These are phyloP conservation scores for Adansonia rubrostipa DNA, from an alignment of 441 rosid genomes.

Conservation along the genomic window DNA sequence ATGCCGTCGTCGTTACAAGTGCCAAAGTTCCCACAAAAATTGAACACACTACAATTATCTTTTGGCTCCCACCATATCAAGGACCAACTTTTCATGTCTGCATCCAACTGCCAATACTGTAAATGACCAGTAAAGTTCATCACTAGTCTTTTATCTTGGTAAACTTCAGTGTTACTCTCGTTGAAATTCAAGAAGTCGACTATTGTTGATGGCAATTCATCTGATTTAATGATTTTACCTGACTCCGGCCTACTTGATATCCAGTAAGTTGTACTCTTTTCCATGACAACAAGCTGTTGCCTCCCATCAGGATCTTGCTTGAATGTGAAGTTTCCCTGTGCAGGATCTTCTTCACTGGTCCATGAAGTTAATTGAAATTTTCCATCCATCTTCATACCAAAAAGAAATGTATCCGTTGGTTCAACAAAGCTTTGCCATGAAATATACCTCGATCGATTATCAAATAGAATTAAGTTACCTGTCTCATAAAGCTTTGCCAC, in stretches of 20 bases:
- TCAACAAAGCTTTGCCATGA: conserved; percentile 68
- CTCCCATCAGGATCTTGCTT: conserved; percentile 39
- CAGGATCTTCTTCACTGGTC: conserved; percentile 51
- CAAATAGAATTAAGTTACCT: conserved; percentile 53
- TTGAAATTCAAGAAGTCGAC: neutral
- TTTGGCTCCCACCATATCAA: conserved; percentile 53
- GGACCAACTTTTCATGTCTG: conserved; percentile 41
- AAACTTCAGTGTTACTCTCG: neutral
- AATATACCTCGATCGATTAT: conserved; percentile 2
- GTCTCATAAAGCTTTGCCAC: conserved; percentile 46
- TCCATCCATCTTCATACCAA: conserved; percentile 63
- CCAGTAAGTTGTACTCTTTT: conserved; percentile 40
- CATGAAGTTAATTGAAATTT: conserved; percentile 49
- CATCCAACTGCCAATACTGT: conserved; percentile 40
- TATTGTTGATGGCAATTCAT: conserved; percentile 39
- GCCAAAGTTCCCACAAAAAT: conserved; percentile 61
- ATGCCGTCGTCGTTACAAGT: conserved; percentile 51
- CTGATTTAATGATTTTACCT: conserved; percentile 32
- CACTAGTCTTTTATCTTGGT: conserved; percentile 42
- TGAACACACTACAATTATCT: conserved; percentile 46
- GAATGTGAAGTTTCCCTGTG: conserved; percentile 54
- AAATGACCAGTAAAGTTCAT: conserved; percentile 54
- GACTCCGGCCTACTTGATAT: conserved; percentile 31
- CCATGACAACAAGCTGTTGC: conserved; percentile 30
- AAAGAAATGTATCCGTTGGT: conserved; percentile 71